These are phyloP conservation scores for Cymbopogon citratus DNA, from an alignment of 176 grass and related monocot species.

Conservation along the genomic window DNA sequence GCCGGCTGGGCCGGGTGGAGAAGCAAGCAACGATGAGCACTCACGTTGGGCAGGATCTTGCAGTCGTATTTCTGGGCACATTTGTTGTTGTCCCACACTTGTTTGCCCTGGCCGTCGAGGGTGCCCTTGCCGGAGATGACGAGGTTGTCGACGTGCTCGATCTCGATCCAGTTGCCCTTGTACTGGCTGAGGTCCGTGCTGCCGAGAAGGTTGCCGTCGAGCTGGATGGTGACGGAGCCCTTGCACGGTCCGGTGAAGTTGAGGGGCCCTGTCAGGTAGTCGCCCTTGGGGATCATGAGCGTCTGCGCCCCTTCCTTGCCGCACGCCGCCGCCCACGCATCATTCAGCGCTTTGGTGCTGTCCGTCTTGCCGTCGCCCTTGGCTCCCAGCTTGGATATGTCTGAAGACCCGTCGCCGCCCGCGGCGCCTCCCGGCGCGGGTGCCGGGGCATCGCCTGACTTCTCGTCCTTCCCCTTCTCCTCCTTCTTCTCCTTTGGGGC, in stretches of 20 bases:
- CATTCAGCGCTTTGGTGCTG: conserved; percentile 40
- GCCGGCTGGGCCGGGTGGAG: not conserved
- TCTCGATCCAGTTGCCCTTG: conserved; percentile 49
- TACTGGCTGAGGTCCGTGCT: conserved; percentile 33
- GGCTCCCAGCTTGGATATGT: conserved; percentile 36
- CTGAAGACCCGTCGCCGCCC: not conserved
- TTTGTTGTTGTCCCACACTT: conserved; percentile 43
- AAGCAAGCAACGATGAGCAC: not conserved
- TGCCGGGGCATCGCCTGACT: not conserved
- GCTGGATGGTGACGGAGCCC: conserved; percentile 23
- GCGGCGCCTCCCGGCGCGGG: too few species aligned
- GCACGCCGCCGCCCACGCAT: conserved; percentile 45
- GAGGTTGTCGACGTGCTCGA: conserved; percentile 36
- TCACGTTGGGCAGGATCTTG: conserved; percentile 56
- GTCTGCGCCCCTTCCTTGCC: conserved; percentile 17
- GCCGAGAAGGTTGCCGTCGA: conserved; percentile 46
- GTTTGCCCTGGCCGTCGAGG: conserved; percentile 51
- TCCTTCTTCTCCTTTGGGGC: not conserved
- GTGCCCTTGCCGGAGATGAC: conserved; percentile 34
- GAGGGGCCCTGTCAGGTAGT: conserved; percentile 33
- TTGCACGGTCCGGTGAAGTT: conserved; percentile 56
- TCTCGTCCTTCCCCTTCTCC: not conserved
- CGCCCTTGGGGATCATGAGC: conserved; percentile 40
- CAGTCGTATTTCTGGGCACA: conserved; percentile 47
- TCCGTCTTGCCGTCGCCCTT: conserved; percentile 42